A percentile compares a stretch with the other conserved stretches of the same genome.
Evolutionary conservation across 2,329 filamentous ascomycete genomes (phyloP).

Genomic region (Ophiostoma quercus): DNA sequence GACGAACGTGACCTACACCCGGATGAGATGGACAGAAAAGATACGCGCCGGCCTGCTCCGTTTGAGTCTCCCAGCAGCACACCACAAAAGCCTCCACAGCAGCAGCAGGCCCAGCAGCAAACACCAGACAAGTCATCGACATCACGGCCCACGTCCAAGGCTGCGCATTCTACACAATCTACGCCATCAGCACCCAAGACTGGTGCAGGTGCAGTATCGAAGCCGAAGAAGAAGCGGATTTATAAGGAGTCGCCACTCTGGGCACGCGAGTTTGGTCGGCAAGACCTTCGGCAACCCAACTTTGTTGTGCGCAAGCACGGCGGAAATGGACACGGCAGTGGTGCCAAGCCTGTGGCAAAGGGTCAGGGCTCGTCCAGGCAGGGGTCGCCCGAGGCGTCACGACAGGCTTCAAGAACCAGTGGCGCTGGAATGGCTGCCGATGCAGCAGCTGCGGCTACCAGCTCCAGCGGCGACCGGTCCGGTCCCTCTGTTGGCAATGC

Average conservation of each 20-base stretch:
- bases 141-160: not conserved
- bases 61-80: slow-evolving; percentile 35
- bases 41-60: slow-evolving; percentile 44
- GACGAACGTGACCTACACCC: slow-evolving; percentile 46
- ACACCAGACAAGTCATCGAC: not conserved
- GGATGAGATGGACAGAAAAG: slow-evolving; percentile 48
- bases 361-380: not conserved
- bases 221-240: not conserved
- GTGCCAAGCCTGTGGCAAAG: not conserved
- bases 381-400: slow-evolving; percentile 31
- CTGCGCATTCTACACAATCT: not conserved
- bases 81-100: not conserved
- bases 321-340: not conserved
- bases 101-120: not conserved
- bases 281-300: not conserved
- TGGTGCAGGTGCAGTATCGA: not conserved
- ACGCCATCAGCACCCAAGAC: not conserved
- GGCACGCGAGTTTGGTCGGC: not conserved
- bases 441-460: slow-evolving; percentile 27
- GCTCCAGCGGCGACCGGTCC: not conserved
- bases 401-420: slow-evolving; percentile 28
- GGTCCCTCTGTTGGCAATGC: not conserved
- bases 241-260: not conserved
- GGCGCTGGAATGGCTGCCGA: slow-evolving; percentile 28
- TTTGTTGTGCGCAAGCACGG: slow-evolving; percentile 10